Evolutionary conservation across 768 basidiomycete species (phyloP), one percentile per base, ranked within the genome.

Genomic region (Sistotremastrum suecicum): DNA sequence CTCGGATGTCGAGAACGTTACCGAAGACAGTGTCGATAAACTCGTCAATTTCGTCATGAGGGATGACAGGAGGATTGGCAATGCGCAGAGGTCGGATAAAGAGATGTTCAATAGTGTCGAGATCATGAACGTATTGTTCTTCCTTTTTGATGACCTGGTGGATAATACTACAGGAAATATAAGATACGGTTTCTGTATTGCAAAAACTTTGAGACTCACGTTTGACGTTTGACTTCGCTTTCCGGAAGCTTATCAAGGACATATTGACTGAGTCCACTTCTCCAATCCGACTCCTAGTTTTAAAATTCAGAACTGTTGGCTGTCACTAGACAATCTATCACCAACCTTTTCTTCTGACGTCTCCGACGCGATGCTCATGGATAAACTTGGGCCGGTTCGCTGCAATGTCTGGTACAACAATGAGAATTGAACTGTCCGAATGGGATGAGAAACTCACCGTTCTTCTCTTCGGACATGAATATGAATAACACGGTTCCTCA

Each of bases 1-100:
- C 83, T 11, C 86, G 75, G n/a, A 98, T 66, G 50, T 88, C 86
- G 4, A 83, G 68, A 37, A 92, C 78, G 58, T 95, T 95, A 42
- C 84, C 79, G 51, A 98, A 92, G 3, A 92, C 81, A 34, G 87
- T 82, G 39, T 87, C 83, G 42, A 95, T 80, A 60, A 97, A 94
- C 34, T 81, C 76, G 33, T 86, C 82, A 5, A 94, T 61, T 33
- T 75, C 68, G 29, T 70, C 56, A 3, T 68, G 62, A 4, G 70
- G 64, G 53, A 82, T 74, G 47, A 82, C 66, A 31, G 53, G 52
- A 29, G 67, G 66, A 4, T 48, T 66, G 58, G 56, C 70, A 37
- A 67, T 58, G 4, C 69, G 67, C 11, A 82, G 60, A 3, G 73
- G 75, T 32, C 69, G 66, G 47, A 69, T 66, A 45, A 71, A 4